These are phyloP conservation scores for Klebsormidium nitens DNA, from an alignment of 139 green algal genomes.

Conservation along the genomic window DNA sequence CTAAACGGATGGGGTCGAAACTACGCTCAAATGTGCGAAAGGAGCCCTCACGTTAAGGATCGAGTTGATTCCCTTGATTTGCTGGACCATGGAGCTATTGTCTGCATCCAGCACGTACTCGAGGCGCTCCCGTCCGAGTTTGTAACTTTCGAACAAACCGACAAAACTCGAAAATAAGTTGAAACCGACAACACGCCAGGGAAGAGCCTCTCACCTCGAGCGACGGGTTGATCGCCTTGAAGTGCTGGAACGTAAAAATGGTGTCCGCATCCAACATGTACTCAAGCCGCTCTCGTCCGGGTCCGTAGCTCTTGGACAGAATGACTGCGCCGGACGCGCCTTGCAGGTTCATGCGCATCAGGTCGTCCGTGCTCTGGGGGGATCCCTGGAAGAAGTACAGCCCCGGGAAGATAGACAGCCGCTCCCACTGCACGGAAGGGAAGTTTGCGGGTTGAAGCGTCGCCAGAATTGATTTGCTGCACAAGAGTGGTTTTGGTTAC, in stretches of 20 bases:
- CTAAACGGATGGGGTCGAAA: not conserved
- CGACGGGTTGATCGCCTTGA: not conserved
- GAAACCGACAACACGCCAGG: too few relatives aligned
- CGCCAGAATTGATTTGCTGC: too few relatives aligned
- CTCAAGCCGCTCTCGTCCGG: too few relatives aligned
- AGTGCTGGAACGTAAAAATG: slow-evolving; percentile 9
- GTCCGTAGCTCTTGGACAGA: not conserved
- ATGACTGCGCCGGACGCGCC: not conserved
- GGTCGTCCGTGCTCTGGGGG: not conserved
- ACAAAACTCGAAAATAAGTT: too few relatives aligned
- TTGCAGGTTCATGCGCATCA: not conserved
- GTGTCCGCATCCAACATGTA: not conserved
- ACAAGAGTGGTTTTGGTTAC: too few relatives aligned
- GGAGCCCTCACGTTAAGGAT: not conserved
- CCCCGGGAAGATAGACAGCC: not conserved
- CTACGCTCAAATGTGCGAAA: not conserved
- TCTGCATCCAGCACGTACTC: not conserved
- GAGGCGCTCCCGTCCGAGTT: not conserved
- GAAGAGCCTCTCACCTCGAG: not conserved
- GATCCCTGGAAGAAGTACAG: not conserved
- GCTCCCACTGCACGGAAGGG: slow-evolving; percentile 4
- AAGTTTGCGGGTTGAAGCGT: too few relatives aligned
- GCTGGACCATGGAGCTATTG: too few relatives aligned
- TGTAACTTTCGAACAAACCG: too few relatives aligned
- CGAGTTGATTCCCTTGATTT: not conserved